Evolutionary conservation across 805 yeast genomes (phyloP), one percentile per base, ranked within the genome.

Genomic region (Starmerella cellae): DNA sequence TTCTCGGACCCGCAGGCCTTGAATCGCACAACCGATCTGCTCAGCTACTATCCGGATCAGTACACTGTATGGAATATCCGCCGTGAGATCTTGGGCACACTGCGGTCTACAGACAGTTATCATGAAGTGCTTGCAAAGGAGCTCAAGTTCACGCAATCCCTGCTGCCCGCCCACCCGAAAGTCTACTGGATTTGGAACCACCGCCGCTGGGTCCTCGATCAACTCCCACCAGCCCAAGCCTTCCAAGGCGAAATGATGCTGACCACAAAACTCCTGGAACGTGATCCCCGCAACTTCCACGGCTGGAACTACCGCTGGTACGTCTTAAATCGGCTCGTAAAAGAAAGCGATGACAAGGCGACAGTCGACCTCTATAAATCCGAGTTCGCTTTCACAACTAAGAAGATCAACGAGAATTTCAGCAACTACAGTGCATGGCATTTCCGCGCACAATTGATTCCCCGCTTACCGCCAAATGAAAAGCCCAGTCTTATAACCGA

Each of bases 131-230:
- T 79, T 34, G 65, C 66, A 1, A 58, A 63, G 3, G 98, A 88
- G 50, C 64, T 91, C 35, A 49, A 60, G 20, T 75, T 82, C 55
- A 68, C 77, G 1, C 66, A 78, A 63, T 60, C 58, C 0, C 72
- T 75, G 49, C 61, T 91, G 52, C 72, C 71, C 42, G 61, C 67
- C 43, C 77, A 62, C 50, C 97, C 98, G 1, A 91, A 91, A 58
- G 83, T 87, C 32, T 91, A 91, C 57, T 91, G 97, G 95, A 77
- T 91, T 11, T 91, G 97, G 96, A 81, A 78, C 52, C 96, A 91
- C 58, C 67, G 98, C 29, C 63, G 72, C 10, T 91, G 98, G 97
- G 71, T 81, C 35, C 60, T 88, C 31, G 68, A 72, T 28, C 43
- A 41, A 23, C 35, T 53, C 14, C 37, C 38, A 9, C 5, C 16